Evolutionary conservation across 2,329 filamentous ascomycete genomes (phyloP).

Genomic region (Raffaelea arxii): DNA sequence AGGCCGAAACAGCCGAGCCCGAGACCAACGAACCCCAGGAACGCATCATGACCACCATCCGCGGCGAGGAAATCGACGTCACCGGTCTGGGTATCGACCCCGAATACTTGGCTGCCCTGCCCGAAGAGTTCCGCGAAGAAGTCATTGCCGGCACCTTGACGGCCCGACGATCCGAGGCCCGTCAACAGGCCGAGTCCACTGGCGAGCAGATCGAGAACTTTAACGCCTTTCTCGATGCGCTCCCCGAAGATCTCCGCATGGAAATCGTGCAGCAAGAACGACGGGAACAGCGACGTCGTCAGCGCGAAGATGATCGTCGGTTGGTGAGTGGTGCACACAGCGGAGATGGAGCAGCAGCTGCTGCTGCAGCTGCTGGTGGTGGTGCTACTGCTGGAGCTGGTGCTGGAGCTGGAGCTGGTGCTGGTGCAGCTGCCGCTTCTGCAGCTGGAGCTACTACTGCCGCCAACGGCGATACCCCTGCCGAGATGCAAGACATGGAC

Average conservation of each 20-base stretch:
- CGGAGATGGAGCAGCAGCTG: background rate
- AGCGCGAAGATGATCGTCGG: slow-evolving; percentile 71
- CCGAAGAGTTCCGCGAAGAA: slow-evolving; percentile 91
- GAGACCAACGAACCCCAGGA: slow-evolving; percentile 11
- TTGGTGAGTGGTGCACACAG: slow-evolving; percentile 28
- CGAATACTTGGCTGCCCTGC: slow-evolving; percentile 92
- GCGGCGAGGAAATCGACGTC: slow-evolving; percentile 83
- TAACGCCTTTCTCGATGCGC: slow-evolving; percentile 85
- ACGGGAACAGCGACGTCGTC: slow-evolving; percentile 75
- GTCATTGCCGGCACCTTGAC: slow-evolving; percentile 88
- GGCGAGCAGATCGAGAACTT: slow-evolving; percentile 76
- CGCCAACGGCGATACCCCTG: slow-evolving; percentile 9
- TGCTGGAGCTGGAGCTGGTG: slow-evolving; percentile 24
- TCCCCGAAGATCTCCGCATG: slow-evolving; percentile 80
- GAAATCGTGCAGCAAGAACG: slow-evolving; percentile 89
- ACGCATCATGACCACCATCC: slow-evolving; percentile 72
- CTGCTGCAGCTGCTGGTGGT: background rate
- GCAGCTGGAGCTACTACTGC: slow-evolving; percentile 4
- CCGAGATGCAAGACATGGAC: slow-evolving; percentile 63
- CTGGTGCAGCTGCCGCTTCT: slow-evolving; percentile 37
- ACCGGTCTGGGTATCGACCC: slow-evolving; percentile 90
- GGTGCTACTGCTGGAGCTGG: background rate
- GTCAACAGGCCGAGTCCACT: slow-evolving; percentile 52
- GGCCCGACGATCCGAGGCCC: slow-evolving; percentile 68
- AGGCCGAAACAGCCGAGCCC: background rate